A percentile compares a stretch with the other conserved stretches of the same genome.
phyloP scores from a whole-genome alignment of 192 early-diverging fungal genomes.

The Spizellomyces punctatus region DNA sequence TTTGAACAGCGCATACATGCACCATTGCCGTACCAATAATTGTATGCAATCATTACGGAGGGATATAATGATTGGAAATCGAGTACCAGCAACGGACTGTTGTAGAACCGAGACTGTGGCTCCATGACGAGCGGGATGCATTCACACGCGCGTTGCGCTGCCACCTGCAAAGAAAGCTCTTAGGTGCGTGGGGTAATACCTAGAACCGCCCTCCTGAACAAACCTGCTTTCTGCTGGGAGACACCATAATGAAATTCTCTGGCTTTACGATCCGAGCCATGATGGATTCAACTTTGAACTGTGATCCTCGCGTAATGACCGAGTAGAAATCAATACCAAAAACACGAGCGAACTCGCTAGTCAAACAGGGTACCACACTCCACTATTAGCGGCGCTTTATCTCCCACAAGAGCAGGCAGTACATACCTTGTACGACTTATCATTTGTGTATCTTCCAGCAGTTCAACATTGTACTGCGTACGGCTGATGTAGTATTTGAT shows the following conservation, averaged over 20 bases:
- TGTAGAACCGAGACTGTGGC: constrained; percentile 81
- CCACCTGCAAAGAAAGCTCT: constrained; percentile 34
- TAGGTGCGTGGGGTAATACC: constrained; percentile 11
- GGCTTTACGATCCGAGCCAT: constrained; percentile 57
- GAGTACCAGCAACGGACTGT: constrained; percentile 80
- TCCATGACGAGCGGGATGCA: constrained; percentile 90
- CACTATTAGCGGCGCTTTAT: background rate
- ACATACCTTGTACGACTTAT: constrained; percentile 60
- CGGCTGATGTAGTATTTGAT: constrained; percentile 71
- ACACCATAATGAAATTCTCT: constrained; percentile 77
- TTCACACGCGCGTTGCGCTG: constrained; percentile 72
- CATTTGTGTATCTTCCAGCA: constrained; percentile 73
- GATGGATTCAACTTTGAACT: constrained; percentile 89
- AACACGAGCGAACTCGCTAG: constrained; percentile 82
- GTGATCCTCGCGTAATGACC: constrained; percentile 86
- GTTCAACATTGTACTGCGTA: constrained; percentile 62
- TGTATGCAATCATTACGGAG: constrained; percentile 95
- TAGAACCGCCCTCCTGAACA: background rate
- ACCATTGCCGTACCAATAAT: constrained; percentile 68
- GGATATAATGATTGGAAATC: constrained; percentile 96
- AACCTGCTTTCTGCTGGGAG: constrained; percentile 75
- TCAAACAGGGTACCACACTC: background rate
- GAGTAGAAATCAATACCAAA: constrained; percentile 90
- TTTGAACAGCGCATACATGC: background rate
- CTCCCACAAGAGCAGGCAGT: background rate